Base-by-base conservation (phyloP, 495 filamentous ascomycete genomes). In the Penicillium atrosanguineum region DNA sequence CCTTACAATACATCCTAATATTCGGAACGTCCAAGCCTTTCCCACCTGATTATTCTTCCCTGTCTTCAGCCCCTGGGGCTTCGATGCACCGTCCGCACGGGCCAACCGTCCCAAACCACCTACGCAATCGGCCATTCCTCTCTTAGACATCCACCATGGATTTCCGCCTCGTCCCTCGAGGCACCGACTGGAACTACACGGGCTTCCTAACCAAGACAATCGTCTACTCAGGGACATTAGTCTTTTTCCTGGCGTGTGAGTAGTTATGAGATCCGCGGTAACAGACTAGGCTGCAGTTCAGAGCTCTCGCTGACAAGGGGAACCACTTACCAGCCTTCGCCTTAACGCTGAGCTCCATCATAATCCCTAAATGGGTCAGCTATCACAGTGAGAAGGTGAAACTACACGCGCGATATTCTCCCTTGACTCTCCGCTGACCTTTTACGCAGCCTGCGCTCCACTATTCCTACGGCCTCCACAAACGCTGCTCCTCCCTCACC, bases 401-500 rank as follows among this genome's bases (percentile, higher is more conserved):
- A 11, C 18, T 46, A 21, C 21, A 3, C 7, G 23, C 9, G 21
- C n/a, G 40, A 47, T n/a, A 31, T 26, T 19, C 14, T 14, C 28
- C 6, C 31, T 34, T 3, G 16, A 42, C 2, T 19, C 18, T 15
- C 20, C 16, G 1, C 26, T 50, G 20, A n/a, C 37, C 8, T 14
- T 18, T 43, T 14, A 40, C 38, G 37, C 68, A 66, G 74, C 79
- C 62, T 60, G 40, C 53, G 29, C 57, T 87, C 76, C 75, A 78
- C 61, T 79, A 88, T 75, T 83, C 82, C 56, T 85, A 88, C 69
- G 93, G 93, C 43, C 83, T 97, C 37, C 87, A 95, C 69, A 76
- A 78, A 25, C 84, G 84, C 58, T 97, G 93, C 71, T 88, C 67
- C 82, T 88, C 80, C 72, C 78, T 76, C 53, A 80, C 72, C 8